A percentile compares a stretch with the other conserved stretches of the same genome.
These are phyloP conservation scores for Omphalotus guepiniiformis DNA, from an alignment of 768 basidiomycete genomes.

Conservation along the genomic window DNA sequence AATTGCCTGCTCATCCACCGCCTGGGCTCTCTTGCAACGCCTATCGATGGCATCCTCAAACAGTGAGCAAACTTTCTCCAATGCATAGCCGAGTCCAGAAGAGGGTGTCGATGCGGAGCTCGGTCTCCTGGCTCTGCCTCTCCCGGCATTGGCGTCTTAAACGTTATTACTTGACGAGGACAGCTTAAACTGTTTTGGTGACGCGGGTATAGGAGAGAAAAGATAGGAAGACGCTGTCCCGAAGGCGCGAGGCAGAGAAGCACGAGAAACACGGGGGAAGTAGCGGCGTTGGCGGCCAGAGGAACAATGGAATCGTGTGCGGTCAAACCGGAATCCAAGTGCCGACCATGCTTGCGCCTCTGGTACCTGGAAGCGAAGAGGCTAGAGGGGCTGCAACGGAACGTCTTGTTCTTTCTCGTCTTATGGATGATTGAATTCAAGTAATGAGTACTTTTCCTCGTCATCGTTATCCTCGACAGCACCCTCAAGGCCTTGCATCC, in stretches of 20 bases:
- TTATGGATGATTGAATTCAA: too few relatives aligned
- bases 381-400: slow-evolving; percentile 1
- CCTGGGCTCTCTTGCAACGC: slow-evolving; percentile 16
- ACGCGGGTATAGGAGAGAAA: background rate
- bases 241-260: background rate
- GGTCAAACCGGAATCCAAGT: slow-evolving; percentile 77
- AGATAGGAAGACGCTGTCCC: too few relatives aligned
- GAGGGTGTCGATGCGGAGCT: background rate
- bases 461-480: slow-evolving; percentile 39
- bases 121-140: background rate
- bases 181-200: background rate
- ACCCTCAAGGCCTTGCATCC: slow-evolving; percentile 45
- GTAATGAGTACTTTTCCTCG: too few relatives aligned
- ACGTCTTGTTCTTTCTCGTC: too few relatives aligned
- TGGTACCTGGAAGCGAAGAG: slow-evolving; percentile 17
- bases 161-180: background rate
- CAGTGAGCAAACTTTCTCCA: background rate
- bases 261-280: background rate
- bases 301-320: slow-evolving; percentile 16
- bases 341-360: slow-evolving; percentile 60
- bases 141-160: background rate
- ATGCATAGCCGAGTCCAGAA: background rate
- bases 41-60: slow-evolving; percentile 8
- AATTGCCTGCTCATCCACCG: slow-evolving; percentile 61
- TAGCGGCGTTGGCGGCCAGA: background rate